phyloP scores from a whole-genome alignment of 495 filamentous ascomycete species.

The Hyphodiscus hymeniophilus region DNA sequence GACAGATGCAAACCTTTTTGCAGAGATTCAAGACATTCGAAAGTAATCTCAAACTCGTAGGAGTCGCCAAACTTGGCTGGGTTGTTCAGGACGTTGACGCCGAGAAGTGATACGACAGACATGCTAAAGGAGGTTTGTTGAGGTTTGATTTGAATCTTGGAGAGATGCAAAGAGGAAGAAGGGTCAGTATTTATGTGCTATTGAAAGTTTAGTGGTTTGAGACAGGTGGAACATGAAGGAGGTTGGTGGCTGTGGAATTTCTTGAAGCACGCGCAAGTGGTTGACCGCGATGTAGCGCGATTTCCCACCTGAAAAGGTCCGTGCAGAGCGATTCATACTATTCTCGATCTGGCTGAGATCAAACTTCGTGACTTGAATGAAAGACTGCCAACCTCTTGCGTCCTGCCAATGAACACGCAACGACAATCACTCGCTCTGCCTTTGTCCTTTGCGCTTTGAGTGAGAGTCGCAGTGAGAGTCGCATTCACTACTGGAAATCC shows the following conservation, averaged over 20 bases:
- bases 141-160: background rate
- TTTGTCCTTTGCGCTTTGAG: too few species aligned
- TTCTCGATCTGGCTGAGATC: too few species aligned
- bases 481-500: too few species aligned
- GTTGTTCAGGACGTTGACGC: constrained; percentile 93
- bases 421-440: too few species aligned
- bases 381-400: too few species aligned
- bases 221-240: background rate
- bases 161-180: background rate
- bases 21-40: constrained; percentile 88
- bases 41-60: constrained; percentile 97
- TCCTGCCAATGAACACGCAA: too few species aligned
- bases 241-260: background rate
- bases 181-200: background rate
- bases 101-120: constrained; percentile 93
- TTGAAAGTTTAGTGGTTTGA: background rate
- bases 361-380: too few species aligned
- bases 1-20: constrained; percentile 62
- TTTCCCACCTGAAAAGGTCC: too few species aligned
- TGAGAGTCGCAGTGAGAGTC: too few species aligned
- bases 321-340: too few species aligned
- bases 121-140: constrained; percentile 44
- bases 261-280: too few species aligned
- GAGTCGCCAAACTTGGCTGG: constrained; percentile 81
- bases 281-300: constrained; percentile 5